Evolutionary conservation across 108 stramenopile species (phyloP).

Genomic region (Stephanodiscus triporus): DNA sequence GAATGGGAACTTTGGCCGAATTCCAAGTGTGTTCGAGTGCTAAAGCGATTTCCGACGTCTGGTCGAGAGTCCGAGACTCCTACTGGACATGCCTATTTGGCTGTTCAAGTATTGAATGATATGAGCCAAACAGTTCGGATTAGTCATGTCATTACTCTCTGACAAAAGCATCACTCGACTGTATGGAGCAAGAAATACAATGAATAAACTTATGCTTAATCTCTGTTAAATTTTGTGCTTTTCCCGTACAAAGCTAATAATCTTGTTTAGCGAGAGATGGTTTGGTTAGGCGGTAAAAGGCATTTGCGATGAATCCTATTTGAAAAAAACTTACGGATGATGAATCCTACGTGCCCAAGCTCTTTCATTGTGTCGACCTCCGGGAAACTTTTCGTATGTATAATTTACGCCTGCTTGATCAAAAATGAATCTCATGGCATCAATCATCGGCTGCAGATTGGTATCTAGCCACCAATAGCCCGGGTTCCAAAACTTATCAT

Average conservation of each 20-base stretch:
- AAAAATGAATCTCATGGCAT: constrained; percentile 55
- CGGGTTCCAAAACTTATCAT: constrained; percentile 73
- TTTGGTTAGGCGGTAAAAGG: not conserved
- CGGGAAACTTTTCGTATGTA: constrained; percentile 57
- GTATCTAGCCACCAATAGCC: constrained; percentile 79
- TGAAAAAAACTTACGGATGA: constrained; percentile 9
- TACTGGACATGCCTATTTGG: constrained; percentile 46
- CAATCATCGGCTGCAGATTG: constrained; percentile 58
- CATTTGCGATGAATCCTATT: not conserved
- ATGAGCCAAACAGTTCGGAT: constrained; percentile 15
- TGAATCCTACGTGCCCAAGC: constrained; percentile 70
- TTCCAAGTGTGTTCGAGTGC: constrained; percentile 39
- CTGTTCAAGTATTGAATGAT: constrained; percentile 30
- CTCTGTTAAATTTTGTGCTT: not conserved
- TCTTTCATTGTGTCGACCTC: constrained; percentile 75
- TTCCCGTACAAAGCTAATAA: constrained; percentile 11
- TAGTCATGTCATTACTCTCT: constrained; percentile 51
- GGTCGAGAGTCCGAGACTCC: constrained; percentile 52
- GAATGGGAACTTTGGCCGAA: constrained; percentile 41
- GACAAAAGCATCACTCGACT: not conserved
- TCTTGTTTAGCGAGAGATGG: not conserved
- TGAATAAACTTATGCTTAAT: not conserved
- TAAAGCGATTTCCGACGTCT: constrained; percentile 37
- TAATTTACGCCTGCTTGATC: constrained; percentile 43
- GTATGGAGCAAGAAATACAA: not conserved